Conservation (phyloP, 306 rosid species). For the Senna siamea region DNA sequence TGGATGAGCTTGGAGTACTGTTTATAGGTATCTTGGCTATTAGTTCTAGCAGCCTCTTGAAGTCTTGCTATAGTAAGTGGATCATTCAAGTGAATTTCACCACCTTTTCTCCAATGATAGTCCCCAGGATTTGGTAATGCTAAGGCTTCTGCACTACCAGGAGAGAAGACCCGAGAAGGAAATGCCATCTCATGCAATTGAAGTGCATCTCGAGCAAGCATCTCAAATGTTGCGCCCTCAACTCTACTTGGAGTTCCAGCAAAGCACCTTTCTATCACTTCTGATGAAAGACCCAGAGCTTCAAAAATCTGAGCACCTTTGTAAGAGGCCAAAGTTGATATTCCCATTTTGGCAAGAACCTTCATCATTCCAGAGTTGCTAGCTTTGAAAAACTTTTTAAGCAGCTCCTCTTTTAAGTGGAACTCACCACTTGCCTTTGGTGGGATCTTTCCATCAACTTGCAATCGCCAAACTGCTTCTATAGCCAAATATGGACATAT, state of each 20-base stretch:
- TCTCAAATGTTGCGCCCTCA: conserved; percentile 96
- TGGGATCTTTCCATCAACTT: conserved; percentile 94
- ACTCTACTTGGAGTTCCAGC: conserved; percentile 98
- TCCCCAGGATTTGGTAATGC: conserved; percentile 97
- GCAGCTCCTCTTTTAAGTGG: conserved; percentile 73
- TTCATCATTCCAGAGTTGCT: conserved; percentile 97
- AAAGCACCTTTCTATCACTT: conserved; percentile 89
- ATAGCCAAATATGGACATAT: conserved; percentile 90
- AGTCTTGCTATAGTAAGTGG: conserved; percentile 90
- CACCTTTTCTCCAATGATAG: conserved; percentile 98
- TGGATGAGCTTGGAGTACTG: conserved; percentile 89
- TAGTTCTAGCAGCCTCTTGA: conserved; percentile 93
- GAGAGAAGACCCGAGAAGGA: conserved; percentile 75
- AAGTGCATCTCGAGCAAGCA: conserved; percentile 79
- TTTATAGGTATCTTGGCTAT: conserved; percentile 83
- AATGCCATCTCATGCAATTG: conserved; percentile 85
- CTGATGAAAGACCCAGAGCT: conserved; percentile 93
- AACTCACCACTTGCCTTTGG: conserved; percentile 71
- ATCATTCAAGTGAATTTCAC: conserved; percentile 94
- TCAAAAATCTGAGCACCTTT: conserved; percentile 99
- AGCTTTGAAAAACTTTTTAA: conserved; percentile 81
- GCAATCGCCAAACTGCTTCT: conserved; percentile 92
- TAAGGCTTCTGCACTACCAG: conserved; percentile 88
- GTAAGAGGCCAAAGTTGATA: conserved; percentile 97
- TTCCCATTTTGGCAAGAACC: conserved; percentile 99